A percentile compares a stretch with the other conserved stretches of the same genome.
These are phyloP conservation scores for Nidula niveotomentosa DNA, from an alignment of 1,284 basidiomycete genomes.

Conservation along the genomic window DNA sequence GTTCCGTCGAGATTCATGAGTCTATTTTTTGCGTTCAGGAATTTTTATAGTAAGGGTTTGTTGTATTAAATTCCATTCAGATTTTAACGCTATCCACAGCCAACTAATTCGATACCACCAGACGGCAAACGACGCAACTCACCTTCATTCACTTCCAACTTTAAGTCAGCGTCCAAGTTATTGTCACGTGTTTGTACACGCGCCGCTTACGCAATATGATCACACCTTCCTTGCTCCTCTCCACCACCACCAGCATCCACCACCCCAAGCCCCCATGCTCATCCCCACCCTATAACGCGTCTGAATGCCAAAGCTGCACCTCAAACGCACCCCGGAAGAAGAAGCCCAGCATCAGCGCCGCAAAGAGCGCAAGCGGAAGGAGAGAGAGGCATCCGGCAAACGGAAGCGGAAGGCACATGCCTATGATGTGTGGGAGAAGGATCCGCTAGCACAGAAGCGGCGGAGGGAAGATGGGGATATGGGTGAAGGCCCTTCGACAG, in stretches of 20 bases:
- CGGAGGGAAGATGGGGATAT: conserved; percentile 14
- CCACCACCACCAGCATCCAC: not conserved
- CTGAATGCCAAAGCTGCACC: conserved; percentile 59
- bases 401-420: conserved; percentile 13
- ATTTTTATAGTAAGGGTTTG: too few species aligned
- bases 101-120: too few species aligned
- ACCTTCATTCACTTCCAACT: too few species aligned
- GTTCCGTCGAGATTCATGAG: conserved; percentile 19
- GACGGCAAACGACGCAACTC: too few species aligned
- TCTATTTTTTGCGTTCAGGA: too few species aligned
- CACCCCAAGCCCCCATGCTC: not conserved
- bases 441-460: conserved; percentile 20
- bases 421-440: conserved; percentile 11
- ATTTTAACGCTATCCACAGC: too few species aligned
- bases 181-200: too few species aligned
- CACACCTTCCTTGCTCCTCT: too few species aligned
- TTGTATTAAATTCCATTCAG: too few species aligned
- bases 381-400: conserved; percentile 7
- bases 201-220: too few species aligned
- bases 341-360: conserved; percentile 51
- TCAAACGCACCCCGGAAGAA: conserved; percentile 73
- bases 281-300: too few species aligned
- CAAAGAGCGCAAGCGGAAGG: conserved; percentile 26
- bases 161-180: too few species aligned
- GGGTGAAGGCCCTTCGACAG: conserved; percentile 5